Evolutionary conservation across 2,329 filamentous ascomycete genomes (phyloP).

Genomic region (Sphaerulina vaccinii): DNA sequence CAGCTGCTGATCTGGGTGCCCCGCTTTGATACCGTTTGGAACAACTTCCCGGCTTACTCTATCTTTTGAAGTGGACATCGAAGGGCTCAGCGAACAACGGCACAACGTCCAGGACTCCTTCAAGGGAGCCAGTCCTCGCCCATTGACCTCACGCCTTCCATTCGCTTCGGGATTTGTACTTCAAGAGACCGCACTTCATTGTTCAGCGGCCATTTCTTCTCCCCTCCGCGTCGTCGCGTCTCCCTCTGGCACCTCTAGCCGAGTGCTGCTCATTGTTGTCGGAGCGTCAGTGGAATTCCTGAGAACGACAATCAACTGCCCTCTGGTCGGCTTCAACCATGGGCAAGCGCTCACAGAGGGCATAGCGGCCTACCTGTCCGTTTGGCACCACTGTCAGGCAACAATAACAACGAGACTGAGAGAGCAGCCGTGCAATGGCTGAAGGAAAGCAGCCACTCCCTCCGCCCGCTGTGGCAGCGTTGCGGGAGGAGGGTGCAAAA

Average conservation of each 20-base stretch:
- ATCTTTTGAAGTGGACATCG: too few relatives aligned
- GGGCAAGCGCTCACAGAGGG: conserved; percentile 20
- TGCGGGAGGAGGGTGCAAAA: conserved; percentile 42
- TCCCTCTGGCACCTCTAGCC: not conserved
- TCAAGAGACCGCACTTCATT: too few relatives aligned
- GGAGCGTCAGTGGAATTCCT: not conserved
- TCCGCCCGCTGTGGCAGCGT: conserved; percentile 45
- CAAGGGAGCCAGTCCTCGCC: too few relatives aligned
- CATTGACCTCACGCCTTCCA: too few relatives aligned
- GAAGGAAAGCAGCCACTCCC: conserved; percentile 35
- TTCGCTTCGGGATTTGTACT: too few relatives aligned
- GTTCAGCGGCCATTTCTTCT: not conserved
- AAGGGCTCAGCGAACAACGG: too few relatives aligned
- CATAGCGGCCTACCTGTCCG: conserved; percentile 22
- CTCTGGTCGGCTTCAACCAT: conserved; percentile 18
- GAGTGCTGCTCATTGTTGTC: not conserved
- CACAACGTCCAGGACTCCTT: too few relatives aligned
- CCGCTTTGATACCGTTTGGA: too few relatives aligned
- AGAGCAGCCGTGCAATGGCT: conserved; percentile 10
- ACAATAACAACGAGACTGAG: conserved; percentile 5
- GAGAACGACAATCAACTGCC: not conserved
- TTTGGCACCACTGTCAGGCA: not conserved
- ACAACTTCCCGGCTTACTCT: too few relatives aligned
- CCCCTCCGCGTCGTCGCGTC: too few relatives aligned
- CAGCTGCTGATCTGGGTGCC: too few relatives aligned